Conservation (phyloP, 345 rosid species). For the Mangifera indica region DNA sequence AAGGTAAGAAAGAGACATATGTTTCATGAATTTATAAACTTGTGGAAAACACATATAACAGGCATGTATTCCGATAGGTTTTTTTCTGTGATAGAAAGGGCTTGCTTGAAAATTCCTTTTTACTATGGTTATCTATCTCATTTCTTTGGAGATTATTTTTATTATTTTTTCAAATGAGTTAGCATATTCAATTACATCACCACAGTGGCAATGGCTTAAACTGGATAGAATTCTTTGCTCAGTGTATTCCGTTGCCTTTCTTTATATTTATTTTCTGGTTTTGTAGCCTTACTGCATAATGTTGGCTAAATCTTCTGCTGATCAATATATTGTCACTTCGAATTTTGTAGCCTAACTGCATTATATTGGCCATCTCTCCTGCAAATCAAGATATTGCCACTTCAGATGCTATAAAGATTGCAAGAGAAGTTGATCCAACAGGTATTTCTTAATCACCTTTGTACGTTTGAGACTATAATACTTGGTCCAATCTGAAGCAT, state of each 20-base stretch:
- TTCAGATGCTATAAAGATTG: constrained; percentile 97
- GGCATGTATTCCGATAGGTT: neutral
- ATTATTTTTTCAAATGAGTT: neutral
- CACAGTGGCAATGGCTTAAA: neutral
- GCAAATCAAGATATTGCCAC: constrained; percentile 99
- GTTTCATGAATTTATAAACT: constrained; percentile 9
- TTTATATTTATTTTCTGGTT: neutral
- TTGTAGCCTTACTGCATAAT: neutral
- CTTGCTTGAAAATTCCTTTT: neutral
- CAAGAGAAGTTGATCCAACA: constrained; percentile 98
- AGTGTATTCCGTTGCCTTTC: neutral
- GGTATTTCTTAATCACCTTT: constrained; percentile 44
- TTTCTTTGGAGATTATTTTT: neutral
- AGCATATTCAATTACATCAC: neutral
- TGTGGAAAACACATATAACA: neutral
- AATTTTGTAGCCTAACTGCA: constrained; percentile 86
- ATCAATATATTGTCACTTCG: constrained; percentile 19
- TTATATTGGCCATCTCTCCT: constrained; percentile 97
- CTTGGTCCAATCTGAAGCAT: constrained; percentile 3
- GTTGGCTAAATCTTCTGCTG: constrained; percentile 13
- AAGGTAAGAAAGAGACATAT: constrained; percentile 56
- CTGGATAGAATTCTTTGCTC: neutral
- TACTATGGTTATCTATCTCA: neutral
- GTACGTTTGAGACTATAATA: constrained; percentile 11
- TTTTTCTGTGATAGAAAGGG: neutral